Conservation (phyloP, 371 early-diverging fungal species). For the Apophysomyces variabilis region DNA sequence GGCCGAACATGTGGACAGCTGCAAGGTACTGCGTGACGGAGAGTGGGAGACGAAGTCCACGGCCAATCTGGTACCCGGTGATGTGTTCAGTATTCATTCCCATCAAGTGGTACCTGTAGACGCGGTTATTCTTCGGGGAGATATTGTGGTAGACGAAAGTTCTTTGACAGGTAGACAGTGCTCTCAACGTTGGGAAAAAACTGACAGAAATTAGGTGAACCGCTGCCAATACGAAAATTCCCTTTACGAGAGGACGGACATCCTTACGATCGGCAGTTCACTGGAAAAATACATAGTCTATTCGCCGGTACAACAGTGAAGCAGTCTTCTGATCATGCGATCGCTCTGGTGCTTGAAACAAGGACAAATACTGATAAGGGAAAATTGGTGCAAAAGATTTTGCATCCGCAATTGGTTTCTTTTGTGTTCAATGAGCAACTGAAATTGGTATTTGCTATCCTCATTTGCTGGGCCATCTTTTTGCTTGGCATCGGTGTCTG, state of each 20-base stretch:
- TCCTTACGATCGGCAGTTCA: conserved; percentile 18
- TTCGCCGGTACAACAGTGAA: conserved; percentile 48
- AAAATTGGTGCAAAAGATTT: conserved; percentile 76
- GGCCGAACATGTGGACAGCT: conserved; percentile 57
- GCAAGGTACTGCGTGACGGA: conserved; percentile 55
- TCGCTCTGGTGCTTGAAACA: conserved; percentile 71
- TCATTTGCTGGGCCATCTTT: conserved; percentile 65
- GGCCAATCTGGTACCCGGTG: conserved; percentile 69
- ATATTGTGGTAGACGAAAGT: conserved; percentile 70
- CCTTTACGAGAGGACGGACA: conserved; percentile 35
- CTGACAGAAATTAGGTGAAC: conserved; percentile 25
- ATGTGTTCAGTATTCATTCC: conserved; percentile 53
- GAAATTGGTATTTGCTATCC: conserved; percentile 64
- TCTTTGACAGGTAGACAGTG: conserved; percentile 54
- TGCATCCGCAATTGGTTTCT: conserved; percentile 70
- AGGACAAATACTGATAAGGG: conserved; percentile 85
- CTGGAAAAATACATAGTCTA: conserved; percentile 33
- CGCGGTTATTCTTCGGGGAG: conserved; percentile 65
- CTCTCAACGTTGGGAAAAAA: background rate
- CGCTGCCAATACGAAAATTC: conserved; percentile 57
- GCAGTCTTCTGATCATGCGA: conserved; percentile 30
- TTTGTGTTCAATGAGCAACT: conserved; percentile 80
- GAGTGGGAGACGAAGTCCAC: conserved; percentile 52
- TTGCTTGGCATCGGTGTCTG: conserved; percentile 59
- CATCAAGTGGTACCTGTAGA: conserved; percentile 64